phyloP scores from a whole-genome alignment of 2,329 filamentous ascomycete genomes.

The Verticillium isaacii region DNA sequence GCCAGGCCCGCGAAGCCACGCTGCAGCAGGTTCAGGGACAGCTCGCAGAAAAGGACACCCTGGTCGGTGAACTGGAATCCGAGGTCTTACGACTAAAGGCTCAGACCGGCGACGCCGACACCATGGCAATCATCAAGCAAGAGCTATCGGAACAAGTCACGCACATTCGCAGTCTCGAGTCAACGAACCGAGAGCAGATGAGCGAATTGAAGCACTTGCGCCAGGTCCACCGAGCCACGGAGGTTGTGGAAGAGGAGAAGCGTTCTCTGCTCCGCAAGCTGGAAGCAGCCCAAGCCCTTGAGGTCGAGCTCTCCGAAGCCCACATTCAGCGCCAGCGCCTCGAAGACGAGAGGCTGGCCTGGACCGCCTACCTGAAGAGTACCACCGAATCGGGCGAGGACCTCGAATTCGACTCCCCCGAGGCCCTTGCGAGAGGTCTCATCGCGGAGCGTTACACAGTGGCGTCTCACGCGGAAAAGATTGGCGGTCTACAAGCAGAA shows the following conservation, averaged over 20 bases:
- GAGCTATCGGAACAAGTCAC: slow-evolving; percentile 87
- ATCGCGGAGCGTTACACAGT: slow-evolving; percentile 77
- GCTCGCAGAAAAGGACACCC: slow-evolving; percentile 62
- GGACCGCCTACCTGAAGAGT: slow-evolving; percentile 78
- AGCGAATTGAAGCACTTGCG: slow-evolving; percentile 77
- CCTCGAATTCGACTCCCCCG: slow-evolving; percentile 79
- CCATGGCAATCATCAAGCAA: slow-evolving; percentile 75
- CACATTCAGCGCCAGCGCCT: slow-evolving; percentile 79
- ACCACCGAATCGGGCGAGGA: slow-evolving; percentile 56
- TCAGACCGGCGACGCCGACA: slow-evolving; percentile 81
- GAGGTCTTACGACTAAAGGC: slow-evolving; percentile 82
- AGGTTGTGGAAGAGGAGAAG: slow-evolving; percentile 95
- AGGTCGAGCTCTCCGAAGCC: slow-evolving; percentile 73
- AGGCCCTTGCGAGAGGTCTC: slow-evolving; percentile 78
- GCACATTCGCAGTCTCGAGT: slow-evolving; percentile 84
- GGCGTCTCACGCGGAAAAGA: slow-evolving; percentile 71
- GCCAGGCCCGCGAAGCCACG: slow-evolving; percentile 47
- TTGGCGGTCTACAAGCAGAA: slow-evolving; percentile 77
- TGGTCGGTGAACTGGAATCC: slow-evolving; percentile 72
- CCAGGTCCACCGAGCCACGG: slow-evolving; percentile 78
- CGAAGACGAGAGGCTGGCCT: slow-evolving; percentile 82
- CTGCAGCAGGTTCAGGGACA: slow-evolving; percentile 61
- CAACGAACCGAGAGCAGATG: slow-evolving; percentile 72
- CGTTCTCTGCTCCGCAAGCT: slow-evolving; percentile 73
- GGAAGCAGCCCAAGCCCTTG: slow-evolving; percentile 66